These are phyloP conservation scores for Aaosphaeria arxii DNA, from an alignment of 2,329 filamentous ascomycete genomes.

Conservation along the genomic window DNA sequence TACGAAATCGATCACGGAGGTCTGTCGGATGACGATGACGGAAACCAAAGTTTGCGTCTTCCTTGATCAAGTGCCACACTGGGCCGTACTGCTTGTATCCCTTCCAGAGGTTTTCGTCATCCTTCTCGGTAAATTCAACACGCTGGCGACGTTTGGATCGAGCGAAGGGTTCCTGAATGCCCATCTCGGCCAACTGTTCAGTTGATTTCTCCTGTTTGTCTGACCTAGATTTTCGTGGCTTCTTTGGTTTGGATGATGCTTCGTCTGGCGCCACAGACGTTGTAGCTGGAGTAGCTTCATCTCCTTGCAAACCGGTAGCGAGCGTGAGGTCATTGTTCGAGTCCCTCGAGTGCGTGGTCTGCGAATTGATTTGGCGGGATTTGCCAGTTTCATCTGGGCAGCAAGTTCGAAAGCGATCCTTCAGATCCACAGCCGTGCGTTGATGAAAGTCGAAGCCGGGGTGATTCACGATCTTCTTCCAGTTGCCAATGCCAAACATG, in stretches of 20 bases:
- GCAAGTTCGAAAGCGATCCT: conserved; percentile 59
- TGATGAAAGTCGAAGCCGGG: conserved; percentile 56
- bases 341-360: not conserved
- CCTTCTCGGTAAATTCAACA: conserved; percentile 53
- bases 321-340: not conserved
- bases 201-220: conserved; percentile 18
- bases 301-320: not conserved
- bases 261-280: not conserved
- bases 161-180: conserved; percentile 49
- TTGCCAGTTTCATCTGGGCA: conserved; percentile 42
- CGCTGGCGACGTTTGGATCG: conserved; percentile 53
- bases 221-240: conserved; percentile 5
- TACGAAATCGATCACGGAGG: conserved; percentile 60
- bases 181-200: conserved; percentile 41
- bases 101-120: conserved; percentile 57
- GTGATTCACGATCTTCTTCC: conserved; percentile 61
- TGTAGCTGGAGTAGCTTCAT: not conserved
- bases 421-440: conserved; percentile 60
- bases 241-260: not conserved
- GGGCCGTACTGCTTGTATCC: conserved; percentile 60
- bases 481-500: conserved; percentile 61
- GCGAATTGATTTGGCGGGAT: conserved; percentile 1
- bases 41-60: conserved; percentile 53
- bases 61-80: conserved; percentile 58
- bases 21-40: conserved; percentile 53